Percentiles rank a stretch among this genome's conserved stretches.
These are phyloP conservation scores for Globisporangium spinosum DNA, from an alignment of 352 stramenopile genomes.

Conservation along the genomic window DNA sequence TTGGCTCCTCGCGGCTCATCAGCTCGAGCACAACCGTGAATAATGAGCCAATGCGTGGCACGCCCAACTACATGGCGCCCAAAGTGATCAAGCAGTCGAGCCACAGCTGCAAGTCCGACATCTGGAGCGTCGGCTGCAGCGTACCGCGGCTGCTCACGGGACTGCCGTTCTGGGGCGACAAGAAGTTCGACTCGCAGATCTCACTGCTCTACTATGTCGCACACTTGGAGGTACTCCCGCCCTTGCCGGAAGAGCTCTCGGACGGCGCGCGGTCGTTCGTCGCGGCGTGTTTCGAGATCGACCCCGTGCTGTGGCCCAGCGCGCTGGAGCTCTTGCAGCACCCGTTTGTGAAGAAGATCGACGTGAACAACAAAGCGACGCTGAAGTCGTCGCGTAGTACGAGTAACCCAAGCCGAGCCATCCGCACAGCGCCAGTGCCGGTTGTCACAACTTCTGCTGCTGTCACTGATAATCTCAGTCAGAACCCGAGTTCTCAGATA, in stretches of 20 bases:
- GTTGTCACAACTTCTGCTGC: not conserved
- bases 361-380: not conserved
- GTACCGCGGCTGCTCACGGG: constrained; percentile 77
- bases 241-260: constrained; percentile 39
- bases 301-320: constrained; percentile 61
- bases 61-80: constrained; percentile 86
- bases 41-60: constrained; percentile 66
- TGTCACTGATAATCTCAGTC: not conserved
- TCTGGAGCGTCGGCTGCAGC: constrained; percentile 82
- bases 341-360: constrained; percentile 65
- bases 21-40: constrained; percentile 45
- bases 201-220: constrained; percentile 64
- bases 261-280: constrained; percentile 45
- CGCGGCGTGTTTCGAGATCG: constrained; percentile 42
- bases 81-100: constrained; percentile 85
- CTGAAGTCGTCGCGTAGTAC: not conserved
- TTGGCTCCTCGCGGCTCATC: constrained; percentile 85
- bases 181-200: constrained; percentile 73
- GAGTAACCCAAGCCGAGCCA: not conserved
- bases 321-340: constrained; percentile 88
- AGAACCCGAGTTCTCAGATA: not conserved
- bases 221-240: constrained; percentile 38
- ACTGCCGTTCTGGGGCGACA: constrained; percentile 68
- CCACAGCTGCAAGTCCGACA: constrained; percentile 73
- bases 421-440: not conserved